Evolutionary conservation across 2,329 filamentous ascomycete genomes (phyloP), one percentile per base, ranked within the genome.

Genomic region (Cephalotrichum gorgonifer): DNA sequence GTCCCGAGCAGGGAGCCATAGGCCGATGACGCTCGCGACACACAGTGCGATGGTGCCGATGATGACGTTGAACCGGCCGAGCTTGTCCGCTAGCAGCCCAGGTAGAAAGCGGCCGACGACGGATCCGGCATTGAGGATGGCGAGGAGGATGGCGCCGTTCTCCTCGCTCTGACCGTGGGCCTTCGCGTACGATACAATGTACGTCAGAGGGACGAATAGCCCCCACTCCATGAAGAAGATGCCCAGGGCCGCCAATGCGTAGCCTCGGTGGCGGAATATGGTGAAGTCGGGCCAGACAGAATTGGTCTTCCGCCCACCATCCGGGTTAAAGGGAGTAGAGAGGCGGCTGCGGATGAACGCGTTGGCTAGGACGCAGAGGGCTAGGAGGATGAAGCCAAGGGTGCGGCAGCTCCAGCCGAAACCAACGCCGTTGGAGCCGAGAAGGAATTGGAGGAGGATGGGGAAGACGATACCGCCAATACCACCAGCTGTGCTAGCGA

Each of bases 1-100:
- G 31, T 68, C 63, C 1, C 74, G 71, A 0, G 74, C 70, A 0
- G 76, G 86, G 20, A 94, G 72, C 88, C 88, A 95, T 17, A 90
- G 62, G 3, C 76, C 81, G 5, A 85, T 76, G 4, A 83, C 65
- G 28, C 69, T 67, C 35, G 68, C 62, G n/a, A 84, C 69, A 51
- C 71, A 75, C 6, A 75, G 56, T 1, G 73, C 64, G 25, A 88
- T 76, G 0, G 84, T 83, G 17, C 80, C 62, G 43, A 91, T 77
- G 66, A 93, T 85, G 46, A 82, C 78, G 60, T 95, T 95, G 69
- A 88, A 94, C 4, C 88, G 79, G 1, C 89, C 89, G 3, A 88
- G 62, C 45, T 74, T 78, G 60, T 95, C 89, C 0, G 88, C 84
- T 8, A 88, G 67, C 53, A 86, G 74, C 0, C 88, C 88, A 0